Conservation (phyloP, 495 filamentous ascomycete genomes). For the Glarea lozoyensis region DNA sequence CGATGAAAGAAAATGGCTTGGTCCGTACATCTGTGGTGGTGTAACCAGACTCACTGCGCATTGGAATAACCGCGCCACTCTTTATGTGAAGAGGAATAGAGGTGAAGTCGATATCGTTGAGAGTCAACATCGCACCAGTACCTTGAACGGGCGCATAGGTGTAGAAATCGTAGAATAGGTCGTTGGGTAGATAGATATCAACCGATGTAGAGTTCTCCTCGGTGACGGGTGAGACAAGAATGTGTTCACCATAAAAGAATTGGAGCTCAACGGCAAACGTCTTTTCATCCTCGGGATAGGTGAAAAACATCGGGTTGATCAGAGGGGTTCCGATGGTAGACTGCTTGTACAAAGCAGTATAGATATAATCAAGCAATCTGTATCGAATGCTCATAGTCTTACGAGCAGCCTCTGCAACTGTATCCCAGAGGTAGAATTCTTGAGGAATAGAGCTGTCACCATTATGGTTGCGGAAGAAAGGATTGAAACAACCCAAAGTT, state of each 20-base stretch:
- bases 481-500: slow-evolving; percentile 31
- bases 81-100: slow-evolving; percentile 81
- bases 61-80: slow-evolving; percentile 82
- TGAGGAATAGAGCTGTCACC: slow-evolving; percentile 41
- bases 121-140: slow-evolving; percentile 63
- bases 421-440: slow-evolving; percentile 71
- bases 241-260: slow-evolving; percentile 73
- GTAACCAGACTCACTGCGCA: slow-evolving; percentile 68
- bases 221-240: slow-evolving; percentile 80
- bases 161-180: slow-evolving; percentile 90
- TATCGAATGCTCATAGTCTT: slow-evolving; percentile 77
- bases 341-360: slow-evolving; percentile 88
- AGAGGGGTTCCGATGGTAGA: slow-evolving; percentile 75
- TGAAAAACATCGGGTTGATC: slow-evolving; percentile 81
- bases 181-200: slow-evolving; percentile 75
- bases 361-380: slow-evolving; percentile 84
- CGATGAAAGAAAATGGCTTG: slow-evolving; percentile 84
- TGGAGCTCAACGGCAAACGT: slow-evolving; percentile 86
- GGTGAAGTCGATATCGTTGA: slow-evolving; percentile 60
- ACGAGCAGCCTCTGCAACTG: slow-evolving; percentile 54
- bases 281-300: slow-evolving; percentile 70
- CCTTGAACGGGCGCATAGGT: slow-evolving; percentile 66
- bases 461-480: slow-evolving; percentile 83
- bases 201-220: slow-evolving; percentile 58
- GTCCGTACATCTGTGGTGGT: slow-evolving; percentile 79